Base-by-base conservation (phyloP, 2,329 filamentous ascomycete genomes). In the Rugonectria rugulosa region DNA sequence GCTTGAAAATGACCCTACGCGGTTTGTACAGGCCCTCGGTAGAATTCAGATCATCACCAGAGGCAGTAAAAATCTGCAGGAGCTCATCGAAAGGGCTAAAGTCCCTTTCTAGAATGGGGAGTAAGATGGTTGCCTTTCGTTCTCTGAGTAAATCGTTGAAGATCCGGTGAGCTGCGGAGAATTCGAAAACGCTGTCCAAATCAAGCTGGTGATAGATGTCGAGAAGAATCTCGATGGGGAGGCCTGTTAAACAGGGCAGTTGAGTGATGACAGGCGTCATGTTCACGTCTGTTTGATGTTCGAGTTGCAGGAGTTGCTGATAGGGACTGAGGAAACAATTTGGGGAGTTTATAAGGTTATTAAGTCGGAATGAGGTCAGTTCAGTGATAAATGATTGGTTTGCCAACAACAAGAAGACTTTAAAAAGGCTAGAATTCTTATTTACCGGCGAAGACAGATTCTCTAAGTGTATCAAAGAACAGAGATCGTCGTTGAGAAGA, bases 151-250 rank as follows among this genome's bases (percentile, higher is more conserved):
- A 72, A 3, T 67, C 58, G 14, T 72, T 67, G 14, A 82, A 71
- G 2, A 67, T 68, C 23, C 70, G 73, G 59, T 73, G 78, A 3
- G 70, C 64, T 12, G 68, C 61, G n/a, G 70, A 75, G 26, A 79
- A 70, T 26, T 70, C 70, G 46, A 73, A 75, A 29, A 79, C 71
- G 20, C 75, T 75, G 2, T 68, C 61, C 1, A 81, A 55, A 50
- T 79, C 74, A 45, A 83, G 69, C 15, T 76, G 60, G 24, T 76
- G 74, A 61, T 80, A 80, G 20, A 83, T 77, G 17, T 80, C 76
- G 10, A 83, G 66, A 3, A 81, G 64, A 15, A 81, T 73, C 62
- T 85, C 82, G 3, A 75, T 69, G 0, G 81, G 80, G 41, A 79
- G 56, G 37, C 61, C 62, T 40, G 68, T 57, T 17, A 77, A 61